Percentiles rank a stretch among this genome's conserved stretches.
Evolutionary conservation across 371 early-diverging fungal genomes (phyloP).

Genomic region (Quaeritorhiza haematococci): DNA sequence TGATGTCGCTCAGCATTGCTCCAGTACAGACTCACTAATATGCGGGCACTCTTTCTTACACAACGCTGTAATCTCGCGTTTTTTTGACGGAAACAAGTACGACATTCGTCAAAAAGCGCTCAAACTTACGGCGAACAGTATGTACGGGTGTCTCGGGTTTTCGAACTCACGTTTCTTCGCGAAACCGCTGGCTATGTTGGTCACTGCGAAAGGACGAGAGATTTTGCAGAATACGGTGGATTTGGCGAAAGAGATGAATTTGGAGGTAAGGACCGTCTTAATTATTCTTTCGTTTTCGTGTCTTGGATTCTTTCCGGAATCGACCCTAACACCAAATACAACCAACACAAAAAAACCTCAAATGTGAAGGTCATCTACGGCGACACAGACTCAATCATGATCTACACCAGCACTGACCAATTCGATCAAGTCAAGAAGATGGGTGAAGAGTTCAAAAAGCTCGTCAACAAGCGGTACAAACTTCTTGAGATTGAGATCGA

Average conservation of each 20-base stretch:
- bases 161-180: constrained; percentile 96
- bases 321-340: no score
- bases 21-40: no score
- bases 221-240: constrained; percentile 94
- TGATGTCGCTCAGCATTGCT: not conserved
- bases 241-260: constrained; percentile 68
- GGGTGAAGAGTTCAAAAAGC: constrained; percentile 72
- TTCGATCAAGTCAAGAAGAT: constrained; percentile 73
- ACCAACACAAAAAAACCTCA: constrained; percentile 11
- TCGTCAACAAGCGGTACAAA: constrained; percentile 89
- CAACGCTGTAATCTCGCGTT: constrained; percentile 1
- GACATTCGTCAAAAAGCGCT: constrained; percentile 96
- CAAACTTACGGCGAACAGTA: constrained; percentile 98
- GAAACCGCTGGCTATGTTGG: constrained; percentile 95
- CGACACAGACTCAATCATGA: constrained; percentile 99
- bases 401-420: constrained; percentile 85
- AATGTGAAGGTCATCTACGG: constrained; percentile 91
- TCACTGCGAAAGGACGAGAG: constrained; percentile 96
- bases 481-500: constrained; percentile 98
- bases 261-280: constrained; percentile 55
- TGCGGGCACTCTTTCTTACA: not conserved
- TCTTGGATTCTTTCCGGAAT: no score
- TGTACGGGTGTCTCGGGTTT: constrained; percentile 99
- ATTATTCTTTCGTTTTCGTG: not conserved
- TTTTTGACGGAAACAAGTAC: constrained; percentile 36